These are phyloP conservation scores for Trichophyton schoenleinii DNA, from an alignment of 2,329 filamentous ascomycete genomes.

Conservation along the genomic window DNA sequence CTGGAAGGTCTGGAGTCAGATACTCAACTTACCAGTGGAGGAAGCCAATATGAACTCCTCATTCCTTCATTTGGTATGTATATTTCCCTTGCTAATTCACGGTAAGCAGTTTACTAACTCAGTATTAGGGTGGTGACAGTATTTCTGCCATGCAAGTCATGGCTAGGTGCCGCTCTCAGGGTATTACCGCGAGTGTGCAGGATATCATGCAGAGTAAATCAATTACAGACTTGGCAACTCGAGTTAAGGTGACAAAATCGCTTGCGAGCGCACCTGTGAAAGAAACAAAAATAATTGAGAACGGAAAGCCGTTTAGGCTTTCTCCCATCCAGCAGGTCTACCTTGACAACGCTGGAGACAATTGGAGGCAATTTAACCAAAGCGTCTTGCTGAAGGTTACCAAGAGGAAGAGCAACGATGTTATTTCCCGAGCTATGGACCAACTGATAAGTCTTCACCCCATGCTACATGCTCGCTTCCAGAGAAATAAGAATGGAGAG, in stretches of 20 bases:
- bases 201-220: conserved; percentile 14
- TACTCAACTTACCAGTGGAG: conserved; percentile 14
- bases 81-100: conserved; percentile 6
- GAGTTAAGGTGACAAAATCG: neutral
- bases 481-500: conserved; percentile 9
- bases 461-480: conserved; percentile 18
- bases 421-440: conserved; percentile 9
- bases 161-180: conserved; percentile 13
- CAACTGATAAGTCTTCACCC: conserved; percentile 14
- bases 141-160: conserved; percentile 19
- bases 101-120: conserved; percentile 7
- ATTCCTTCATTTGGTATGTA: conserved; percentile 19
- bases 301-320: conserved; percentile 11
- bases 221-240: conserved; percentile 10
- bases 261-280: neutral
- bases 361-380: conserved; percentile 16
- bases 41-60: conserved; percentile 17
- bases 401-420: neutral
- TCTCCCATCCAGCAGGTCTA: conserved; percentile 18
- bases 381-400: conserved; percentile 13
- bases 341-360: conserved; percentile 13
- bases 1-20: conserved; percentile 16
- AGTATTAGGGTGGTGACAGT: conserved; percentile 19
- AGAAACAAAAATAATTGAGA: neutral
- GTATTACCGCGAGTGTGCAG: conserved; percentile 13